Evolutionary conservation across 2,329 filamentous ascomycete species (phyloP).

Genomic region (Xenosphaeropsis pyriputrescens): DNA sequence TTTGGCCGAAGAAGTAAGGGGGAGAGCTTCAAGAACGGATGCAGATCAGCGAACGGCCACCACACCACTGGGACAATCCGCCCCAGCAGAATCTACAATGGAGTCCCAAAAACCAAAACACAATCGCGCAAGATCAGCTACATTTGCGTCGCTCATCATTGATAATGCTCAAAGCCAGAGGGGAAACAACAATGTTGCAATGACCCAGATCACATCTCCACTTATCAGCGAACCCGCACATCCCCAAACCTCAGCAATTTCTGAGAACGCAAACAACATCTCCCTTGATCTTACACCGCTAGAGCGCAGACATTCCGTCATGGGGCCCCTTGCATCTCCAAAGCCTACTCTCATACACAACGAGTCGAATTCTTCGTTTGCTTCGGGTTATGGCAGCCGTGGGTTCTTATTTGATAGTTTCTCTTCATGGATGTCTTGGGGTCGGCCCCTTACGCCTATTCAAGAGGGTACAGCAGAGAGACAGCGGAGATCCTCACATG

Average conservation of each 20-base stretch:
- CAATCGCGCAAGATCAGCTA: conserved; percentile 22
- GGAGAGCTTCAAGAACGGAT: conserved; percentile 26
- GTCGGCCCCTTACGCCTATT: conserved; percentile 4
- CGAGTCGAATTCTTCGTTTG: conserved; percentile 13
- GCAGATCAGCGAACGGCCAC: conserved; percentile 3
- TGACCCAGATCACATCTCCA: conserved; percentile 18
- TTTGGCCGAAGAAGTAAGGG: conserved; percentile 37
- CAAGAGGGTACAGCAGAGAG: conserved; percentile 9
- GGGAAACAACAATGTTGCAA: conserved; percentile 16
- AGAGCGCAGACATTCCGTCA: conserved; percentile 5
- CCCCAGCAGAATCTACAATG: conserved; percentile 3
- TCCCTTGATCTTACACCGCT: conserved; percentile 4
- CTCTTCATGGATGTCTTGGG: conserved; percentile 17
- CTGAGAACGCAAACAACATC: conserved; percentile 11
- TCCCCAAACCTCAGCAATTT: conserved; percentile 35
- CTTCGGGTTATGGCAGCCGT: conserved; percentile 5
- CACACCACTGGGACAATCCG: conserved; percentile 1
- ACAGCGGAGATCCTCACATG: conserved; percentile 25
- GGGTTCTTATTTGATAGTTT: conserved; percentile 13
- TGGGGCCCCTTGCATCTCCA: conserved; percentile 4
- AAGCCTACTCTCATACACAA: conserved; percentile 11
- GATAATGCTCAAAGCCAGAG: conserved; percentile 19
- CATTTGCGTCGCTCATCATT: conserved; percentile 29
- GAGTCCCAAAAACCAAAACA: conserved; percentile 9
- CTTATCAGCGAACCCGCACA: conserved; percentile 40